A percentile compares a stretch with the other conserved stretches of the same genome.
Conservation (phyloP, 345 rosid species). For the Geranium brycei region DNA sequence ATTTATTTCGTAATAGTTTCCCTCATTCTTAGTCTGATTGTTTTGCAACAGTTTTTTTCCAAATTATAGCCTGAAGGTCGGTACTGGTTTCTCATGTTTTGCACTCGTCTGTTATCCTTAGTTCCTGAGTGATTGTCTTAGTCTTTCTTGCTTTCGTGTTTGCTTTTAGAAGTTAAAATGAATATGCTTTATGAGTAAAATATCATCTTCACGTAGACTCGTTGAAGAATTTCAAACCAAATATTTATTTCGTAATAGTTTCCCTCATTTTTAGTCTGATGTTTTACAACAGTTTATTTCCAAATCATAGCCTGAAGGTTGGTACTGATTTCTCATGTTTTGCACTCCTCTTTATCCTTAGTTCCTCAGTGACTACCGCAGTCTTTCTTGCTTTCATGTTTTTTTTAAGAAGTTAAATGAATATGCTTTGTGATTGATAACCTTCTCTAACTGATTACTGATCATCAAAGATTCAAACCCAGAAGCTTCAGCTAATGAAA, state of each 20-base stretch:
- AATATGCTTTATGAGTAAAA: too few relatives aligned
- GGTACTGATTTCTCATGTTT: too few relatives aligned
- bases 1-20: neutral
- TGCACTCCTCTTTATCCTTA: neutral
- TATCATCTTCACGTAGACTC: neutral
- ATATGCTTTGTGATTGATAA: neutral
- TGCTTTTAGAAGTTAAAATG: too few relatives aligned
- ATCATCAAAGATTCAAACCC: neutral
- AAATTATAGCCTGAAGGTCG: neutral
- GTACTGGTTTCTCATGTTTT: too few relatives aligned
- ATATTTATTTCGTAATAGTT: neutral
- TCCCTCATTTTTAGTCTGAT: neutral
- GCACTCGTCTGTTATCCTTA: too few relatives aligned
- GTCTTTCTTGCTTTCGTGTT: too few relatives aligned
- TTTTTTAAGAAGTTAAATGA: too few relatives aligned
- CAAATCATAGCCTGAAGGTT: neutral
- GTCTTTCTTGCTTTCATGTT: neutral
- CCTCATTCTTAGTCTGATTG: neutral
- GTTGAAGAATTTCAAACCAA: neutral
- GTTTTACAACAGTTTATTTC: neutral
- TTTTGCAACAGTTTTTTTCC: neutral
- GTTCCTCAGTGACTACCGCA: too few relatives aligned
- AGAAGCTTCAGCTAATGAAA: constrained; percentile 1
- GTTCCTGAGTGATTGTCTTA: too few relatives aligned
- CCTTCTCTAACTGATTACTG: neutral